Evolutionary conservation across 306 rosid species (phyloP), one percentile per base, ranked within the genome.

Genomic region (Casuarina cunninghamiana): DNA sequence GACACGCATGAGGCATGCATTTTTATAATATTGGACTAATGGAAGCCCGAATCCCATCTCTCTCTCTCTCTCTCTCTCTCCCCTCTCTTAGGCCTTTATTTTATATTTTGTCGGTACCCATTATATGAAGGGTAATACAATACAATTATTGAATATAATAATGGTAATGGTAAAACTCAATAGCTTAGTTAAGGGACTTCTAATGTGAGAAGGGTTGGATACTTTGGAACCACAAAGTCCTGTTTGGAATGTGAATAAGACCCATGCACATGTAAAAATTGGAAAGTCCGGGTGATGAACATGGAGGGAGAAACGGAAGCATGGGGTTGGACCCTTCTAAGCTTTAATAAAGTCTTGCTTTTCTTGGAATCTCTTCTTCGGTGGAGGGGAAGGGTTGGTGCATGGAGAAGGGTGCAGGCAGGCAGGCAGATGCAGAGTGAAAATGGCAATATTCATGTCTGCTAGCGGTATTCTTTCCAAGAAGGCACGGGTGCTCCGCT

Each of bases 401-500:
- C 84, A 61, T 83, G 83, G 85, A 73, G 76, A 57, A 67, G 60
- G 70, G 83, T 75, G 83, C 78, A 83, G 71, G 32, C 32, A 26
- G 32, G 70, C 62, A 60, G 60, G 63, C 39, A 35, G 46, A 55
- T 13, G 65, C 39, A 67, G 57, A 45, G n/a, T 53, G 83, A 75
- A 35, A 11, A 8, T 41, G 26, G 50, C 5, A 19, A 42, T 55
- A 13, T 26, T 48, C 44, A 49, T 10, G 16, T 21, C n/a, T 73
- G 39, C 6, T 50, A 51, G 53, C 0, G 79, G 83, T 71, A 71
- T 77, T 83, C 66, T 88, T 88, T 84, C 94, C 92, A 54, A 91
- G 92, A 75, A 87, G 94, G 91, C 98, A 93, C 98, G 97, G 96
- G 91, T 71, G 89, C 86, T 90, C 97, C 94, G 94, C 94, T 91